Percentiles rank a stretch among this genome's conserved stretches.
phyloP scores from a whole-genome alignment of 495 filamentous ascomycete genomes.

The Aspergillus ellipticus region DNA sequence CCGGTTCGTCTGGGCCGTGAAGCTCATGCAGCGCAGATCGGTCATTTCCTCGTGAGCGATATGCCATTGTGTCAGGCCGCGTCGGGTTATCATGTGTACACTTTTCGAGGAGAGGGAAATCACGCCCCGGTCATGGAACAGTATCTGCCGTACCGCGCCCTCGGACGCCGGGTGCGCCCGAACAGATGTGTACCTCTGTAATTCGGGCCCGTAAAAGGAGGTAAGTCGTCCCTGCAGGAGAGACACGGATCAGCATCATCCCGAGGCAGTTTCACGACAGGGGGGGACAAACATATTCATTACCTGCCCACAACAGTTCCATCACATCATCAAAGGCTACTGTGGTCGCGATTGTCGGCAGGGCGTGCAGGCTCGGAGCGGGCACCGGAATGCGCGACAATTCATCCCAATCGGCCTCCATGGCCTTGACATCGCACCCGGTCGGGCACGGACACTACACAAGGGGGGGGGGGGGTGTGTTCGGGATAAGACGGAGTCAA shows the following conservation, averaged over 20 bases:
- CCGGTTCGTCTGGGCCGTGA: constrained; percentile 79
- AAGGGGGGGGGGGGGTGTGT: background rate
- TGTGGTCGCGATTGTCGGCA: constrained; percentile 63
- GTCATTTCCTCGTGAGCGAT: constrained; percentile 72
- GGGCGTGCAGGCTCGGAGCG: constrained; percentile 56
- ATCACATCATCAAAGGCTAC: constrained; percentile 82
- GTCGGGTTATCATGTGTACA: constrained; percentile 78
- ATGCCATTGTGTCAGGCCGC: constrained; percentile 83
- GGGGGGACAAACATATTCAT: constrained; percentile 66
- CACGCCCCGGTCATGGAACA: constrained; percentile 83
- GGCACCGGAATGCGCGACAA: constrained; percentile 68
- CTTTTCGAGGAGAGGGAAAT: constrained; percentile 72
- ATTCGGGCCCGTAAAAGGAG: constrained; percentile 78
- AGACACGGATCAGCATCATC: constrained; percentile 4
- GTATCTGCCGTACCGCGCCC: constrained; percentile 70
- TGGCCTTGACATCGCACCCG: constrained; percentile 22
- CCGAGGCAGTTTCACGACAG: too few relatives aligned
- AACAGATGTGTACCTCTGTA: constrained; percentile 77
- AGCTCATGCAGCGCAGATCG: constrained; percentile 88
- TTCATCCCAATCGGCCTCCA: constrained; percentile 56
- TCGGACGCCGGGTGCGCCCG: constrained; percentile 63
- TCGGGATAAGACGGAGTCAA: background rate
- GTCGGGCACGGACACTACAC: constrained; percentile 7
- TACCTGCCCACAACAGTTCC: constrained; percentile 89
- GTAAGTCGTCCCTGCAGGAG: constrained; percentile 69